Percentiles rank a stretch among this genome's conserved stretches.
phyloP scores from a whole-genome alignment of 306 rosid genomes.

The Prosopis cineraria region DNA sequence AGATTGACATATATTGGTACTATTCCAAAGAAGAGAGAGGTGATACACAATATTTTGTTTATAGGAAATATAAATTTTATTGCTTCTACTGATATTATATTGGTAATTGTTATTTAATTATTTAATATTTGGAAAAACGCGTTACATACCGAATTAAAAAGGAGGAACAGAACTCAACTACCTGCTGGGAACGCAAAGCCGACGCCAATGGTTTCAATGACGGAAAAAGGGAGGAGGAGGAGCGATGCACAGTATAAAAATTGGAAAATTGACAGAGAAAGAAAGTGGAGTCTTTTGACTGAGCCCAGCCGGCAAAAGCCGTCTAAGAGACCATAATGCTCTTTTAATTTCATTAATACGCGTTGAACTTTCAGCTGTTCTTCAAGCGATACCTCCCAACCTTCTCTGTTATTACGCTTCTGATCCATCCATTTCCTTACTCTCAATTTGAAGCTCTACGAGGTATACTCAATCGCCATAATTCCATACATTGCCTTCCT shows the following conservation, averaged over 20 bases:
- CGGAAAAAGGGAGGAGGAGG: constrained; percentile 27
- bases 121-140: constrained; percentile 24
- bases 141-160: constrained; percentile 24
- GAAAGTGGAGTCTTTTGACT: constrained; percentile 64
- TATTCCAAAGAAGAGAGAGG: too few relatives aligned
- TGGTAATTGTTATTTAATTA: neutral
- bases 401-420: constrained; percentile 38
- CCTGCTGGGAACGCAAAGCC: constrained; percentile 45
- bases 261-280: constrained; percentile 21
- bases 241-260: constrained; percentile 19
- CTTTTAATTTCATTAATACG: constrained; percentile 58
- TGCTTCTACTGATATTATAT: too few relatives aligned
- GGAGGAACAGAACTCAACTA: constrained; percentile 46
- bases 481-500: constrained; percentile 9
- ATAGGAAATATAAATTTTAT: too few relatives aligned
- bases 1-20: too few relatives aligned
- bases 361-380: constrained; percentile 59
- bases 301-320: constrained; percentile 75
- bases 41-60: too few relatives aligned
- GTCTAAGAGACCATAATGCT: constrained; percentile 43
- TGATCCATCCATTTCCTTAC: constrained; percentile 29
- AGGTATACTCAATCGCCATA: constrained; percentile 21
- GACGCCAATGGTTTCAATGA: constrained; percentile 36
- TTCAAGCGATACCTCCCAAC: neutral
- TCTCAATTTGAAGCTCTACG: constrained; percentile 37